Evolutionary conservation across 2,329 filamentous ascomycete genomes (phyloP).

Genomic region (Phialocephala sp.): DNA sequence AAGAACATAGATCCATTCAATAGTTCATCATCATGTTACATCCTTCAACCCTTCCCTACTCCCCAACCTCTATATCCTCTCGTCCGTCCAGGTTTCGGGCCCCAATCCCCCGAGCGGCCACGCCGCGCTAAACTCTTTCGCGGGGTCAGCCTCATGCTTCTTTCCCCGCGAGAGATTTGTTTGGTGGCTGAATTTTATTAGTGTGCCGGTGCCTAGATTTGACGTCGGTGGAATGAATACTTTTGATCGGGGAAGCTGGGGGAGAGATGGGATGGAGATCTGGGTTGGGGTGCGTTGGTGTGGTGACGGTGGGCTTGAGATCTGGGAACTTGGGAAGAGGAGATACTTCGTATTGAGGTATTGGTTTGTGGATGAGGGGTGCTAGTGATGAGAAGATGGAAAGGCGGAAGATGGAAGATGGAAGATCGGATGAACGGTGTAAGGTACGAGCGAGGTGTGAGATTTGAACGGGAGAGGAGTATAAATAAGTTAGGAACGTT

Average conservation of each 20-base stretch:
- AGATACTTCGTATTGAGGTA: too few relatives aligned
- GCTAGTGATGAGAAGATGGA: too few relatives aligned
- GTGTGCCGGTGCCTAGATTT: constrained; percentile 12
- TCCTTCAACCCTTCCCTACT: neutral
- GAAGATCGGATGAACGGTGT: neutral
- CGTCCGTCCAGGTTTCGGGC: constrained; percentile 16
- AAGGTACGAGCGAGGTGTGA: too few relatives aligned
- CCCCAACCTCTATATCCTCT: constrained; percentile 7
- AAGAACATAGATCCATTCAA: too few relatives aligned
- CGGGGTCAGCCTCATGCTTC: constrained; percentile 8
- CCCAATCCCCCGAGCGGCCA: constrained; percentile 14
- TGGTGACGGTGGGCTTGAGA: too few relatives aligned
- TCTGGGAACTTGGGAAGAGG: too few relatives aligned
- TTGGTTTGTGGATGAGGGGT: too few relatives aligned
- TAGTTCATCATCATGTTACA: neutral
- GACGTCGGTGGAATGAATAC: constrained; percentile 1
- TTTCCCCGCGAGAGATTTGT: constrained; percentile 1
- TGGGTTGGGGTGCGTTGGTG: too few relatives aligned
- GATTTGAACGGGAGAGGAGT: neutral
- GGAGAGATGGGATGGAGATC: neutral
- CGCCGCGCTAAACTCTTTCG: constrained; percentile 2
- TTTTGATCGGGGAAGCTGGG: neutral
- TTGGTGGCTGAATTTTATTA: constrained; percentile 17
- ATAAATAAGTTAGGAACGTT: neutral
- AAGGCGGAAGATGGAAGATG: neutral